Base-by-base conservation (phyloP, 192 early-diverging fungal species). In the Coemansia sp. region DNA sequence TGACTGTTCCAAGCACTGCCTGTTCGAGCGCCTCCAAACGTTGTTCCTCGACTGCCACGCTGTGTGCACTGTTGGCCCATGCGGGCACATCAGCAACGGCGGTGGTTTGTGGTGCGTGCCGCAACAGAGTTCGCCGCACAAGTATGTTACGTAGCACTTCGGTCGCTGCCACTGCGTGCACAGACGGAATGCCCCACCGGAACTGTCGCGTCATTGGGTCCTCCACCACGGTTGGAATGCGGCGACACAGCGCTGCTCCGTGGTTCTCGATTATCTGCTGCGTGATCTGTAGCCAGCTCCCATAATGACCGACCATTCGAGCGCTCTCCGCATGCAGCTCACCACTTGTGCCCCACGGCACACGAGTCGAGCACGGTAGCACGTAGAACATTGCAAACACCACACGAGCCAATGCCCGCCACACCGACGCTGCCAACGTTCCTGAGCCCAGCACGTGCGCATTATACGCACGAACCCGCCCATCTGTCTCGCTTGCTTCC, bases 261-360 rank as follows among this genome's bases (percentile, higher is more conserved):
- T 80, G 72, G 61, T 71, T 74, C 47, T 80, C 77, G 9, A 74
- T 19, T 16, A 80, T 66, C 68, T 80, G 77, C 62, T 45, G 56
- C 9, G 74, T 61, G 10, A 80, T 74, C 43, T 71, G 68, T 14
- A 80, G 62, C 77, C 77, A 80, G 49, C 54, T 67, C 5, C 57
- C 25, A 37, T 80, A 80, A 58, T 71, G 71, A 14, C 45, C 58
- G 3, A 68, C 54, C 17, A 74, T 37, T 37, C 45, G 57, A n/a
- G 65, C 72, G n/a, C 57, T 45, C 25, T 16, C 27, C 17, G 61
- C 50, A 29, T 65, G 39, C 12, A 71, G 25, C 6, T 12, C 6
- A 14, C 14, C 48, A 16, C 65, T 59, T 1, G 17, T 19, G 55
- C 21, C 41, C 12, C 39, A 39, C 39, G 74, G 49, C 48, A 63